phyloP scores from a whole-genome alignment of 2,329 filamentous ascomycete species.

The Cryphonectria nitschkei region DNA sequence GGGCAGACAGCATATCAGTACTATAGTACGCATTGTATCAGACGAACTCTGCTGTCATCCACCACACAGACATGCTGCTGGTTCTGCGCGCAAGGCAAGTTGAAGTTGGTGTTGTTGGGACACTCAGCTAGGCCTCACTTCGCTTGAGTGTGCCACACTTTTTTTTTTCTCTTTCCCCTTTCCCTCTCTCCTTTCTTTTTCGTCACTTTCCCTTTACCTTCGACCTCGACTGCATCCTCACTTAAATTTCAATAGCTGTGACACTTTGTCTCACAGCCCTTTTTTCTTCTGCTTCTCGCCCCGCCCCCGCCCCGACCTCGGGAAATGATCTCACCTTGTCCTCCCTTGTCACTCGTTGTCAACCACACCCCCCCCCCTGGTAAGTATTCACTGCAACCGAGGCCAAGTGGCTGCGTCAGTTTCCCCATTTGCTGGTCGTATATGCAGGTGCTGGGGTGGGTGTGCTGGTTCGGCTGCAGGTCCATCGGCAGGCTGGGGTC shows the following conservation, averaged over 20 bases:
- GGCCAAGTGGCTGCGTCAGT: constrained; percentile 1
- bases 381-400: constrained; percentile 6
- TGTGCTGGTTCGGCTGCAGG: constrained; percentile 10
- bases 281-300: not conserved
- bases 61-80: not conserved
- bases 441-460: constrained; percentile 23
- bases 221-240: not conserved
- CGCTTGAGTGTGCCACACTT: not conserved
- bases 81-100: not conserved
- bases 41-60: not conserved
- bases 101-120: not conserved
- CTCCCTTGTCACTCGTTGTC: constrained; percentile 2
- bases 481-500: not conserved
- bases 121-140: not conserved
- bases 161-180: not conserved
- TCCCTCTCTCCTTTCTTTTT: not conserved
- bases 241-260: not conserved
- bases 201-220: not conserved
- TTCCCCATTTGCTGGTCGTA: constrained; percentile 23
- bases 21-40: not conserved
- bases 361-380: not conserved
- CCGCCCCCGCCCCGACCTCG: not conserved
- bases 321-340: not conserved
- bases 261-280: constrained; percentile 22
- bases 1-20: not conserved